Percentiles rank a stretch among this genome's conserved stretches.
Conservation (phyloP, 2,329 filamentous ascomycete genomes). For the Beauveria caledonica region DNA sequence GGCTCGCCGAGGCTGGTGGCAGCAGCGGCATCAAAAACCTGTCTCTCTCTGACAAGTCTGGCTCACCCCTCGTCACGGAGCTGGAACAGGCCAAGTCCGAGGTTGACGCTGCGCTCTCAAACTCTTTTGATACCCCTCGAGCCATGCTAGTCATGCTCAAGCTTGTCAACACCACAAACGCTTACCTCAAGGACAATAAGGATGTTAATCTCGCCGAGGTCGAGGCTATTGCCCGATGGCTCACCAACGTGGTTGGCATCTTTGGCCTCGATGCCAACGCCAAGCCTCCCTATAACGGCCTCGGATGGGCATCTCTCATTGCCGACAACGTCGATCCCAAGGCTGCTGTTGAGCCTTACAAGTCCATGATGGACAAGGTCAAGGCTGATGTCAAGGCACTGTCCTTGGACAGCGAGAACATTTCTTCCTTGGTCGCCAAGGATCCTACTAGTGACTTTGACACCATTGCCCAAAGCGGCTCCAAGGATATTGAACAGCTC, state of each 20-base stretch:
- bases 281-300: conserved; percentile 43
- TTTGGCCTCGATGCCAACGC: conserved; percentile 68
- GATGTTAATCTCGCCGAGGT: conserved; percentile 38
- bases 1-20: conserved; percentile 38
- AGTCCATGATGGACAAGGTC: conserved; percentile 35
- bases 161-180: conserved; percentile 71
- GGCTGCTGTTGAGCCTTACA: conserved; percentile 39
- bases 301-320: conserved; percentile 45
- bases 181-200: conserved; percentile 41
- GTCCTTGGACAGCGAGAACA: conserved; percentile 38
- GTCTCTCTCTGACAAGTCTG: conserved; percentile 25
- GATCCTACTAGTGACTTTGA: conserved; percentile 40
- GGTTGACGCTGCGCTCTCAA: conserved; percentile 53
- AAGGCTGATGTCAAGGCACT: conserved; percentile 38
- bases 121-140: conserved; percentile 80
- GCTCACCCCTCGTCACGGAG: conserved; percentile 30
- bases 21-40: conserved; percentile 28
- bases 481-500: conserved; percentile 43
- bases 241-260: conserved; percentile 76
- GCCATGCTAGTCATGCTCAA: conserved; percentile 73
- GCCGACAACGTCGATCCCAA: conserved; percentile 34
- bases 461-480: conserved; percentile 34
- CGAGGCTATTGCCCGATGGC: conserved; percentile 60
- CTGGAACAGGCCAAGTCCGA: conserved; percentile 48
- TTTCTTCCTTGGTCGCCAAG: conserved; percentile 34